Evolutionary conservation across 106 monocot genomes (phyloP), one percentile per base, ranked within the genome.

Genomic region (Amphibolis antarctica): DNA sequence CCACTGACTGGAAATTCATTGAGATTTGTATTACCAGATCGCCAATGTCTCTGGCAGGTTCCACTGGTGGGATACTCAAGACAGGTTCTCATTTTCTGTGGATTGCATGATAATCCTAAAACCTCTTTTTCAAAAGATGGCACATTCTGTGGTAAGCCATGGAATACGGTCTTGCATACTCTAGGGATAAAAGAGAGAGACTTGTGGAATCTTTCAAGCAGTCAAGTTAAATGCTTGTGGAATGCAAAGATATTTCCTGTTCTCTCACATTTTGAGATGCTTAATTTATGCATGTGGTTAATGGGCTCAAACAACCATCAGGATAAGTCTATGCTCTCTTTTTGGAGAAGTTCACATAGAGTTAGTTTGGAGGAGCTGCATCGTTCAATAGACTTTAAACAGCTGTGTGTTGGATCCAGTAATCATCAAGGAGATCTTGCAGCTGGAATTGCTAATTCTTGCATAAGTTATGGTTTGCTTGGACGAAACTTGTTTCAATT

Each of bases 51-150:
- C 28, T 96, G 96, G 96, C 84, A 96, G 77, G 86, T 90, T 48
- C 96, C 96, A 14, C 73, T 96, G 53, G 67, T 85, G 44, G 82
- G 80, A 25, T 63, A 42, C 45, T 42, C 28, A 17, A 74, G 50
- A 73, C 86, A 69, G 57, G 68, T 87, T 18, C 46, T 86, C 29
- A 64, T 96, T 15, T 96, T 82, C 68, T 90, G 96, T 73, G 90
- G 96, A 12, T 69, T 96, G 25, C 84, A 96, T 76, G 96, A 96
- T 76, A 96, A 96, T 60, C 90, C 96, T 56, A 96, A 96, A 73
- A 68, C 17, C 63, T 57, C 71, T 9, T 48, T 82, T 56, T 62
- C 75, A 54, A 64, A 42, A n/a, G 60, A 72, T 68, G 96, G 90
- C 28, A 86, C 86, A 17, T 96, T 96, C 75, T 86, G 96, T 80